Evolutionary conservation across 1,284 basidiomycete genomes (phyloP).

Genomic region (Ustilago lituana): DNA sequence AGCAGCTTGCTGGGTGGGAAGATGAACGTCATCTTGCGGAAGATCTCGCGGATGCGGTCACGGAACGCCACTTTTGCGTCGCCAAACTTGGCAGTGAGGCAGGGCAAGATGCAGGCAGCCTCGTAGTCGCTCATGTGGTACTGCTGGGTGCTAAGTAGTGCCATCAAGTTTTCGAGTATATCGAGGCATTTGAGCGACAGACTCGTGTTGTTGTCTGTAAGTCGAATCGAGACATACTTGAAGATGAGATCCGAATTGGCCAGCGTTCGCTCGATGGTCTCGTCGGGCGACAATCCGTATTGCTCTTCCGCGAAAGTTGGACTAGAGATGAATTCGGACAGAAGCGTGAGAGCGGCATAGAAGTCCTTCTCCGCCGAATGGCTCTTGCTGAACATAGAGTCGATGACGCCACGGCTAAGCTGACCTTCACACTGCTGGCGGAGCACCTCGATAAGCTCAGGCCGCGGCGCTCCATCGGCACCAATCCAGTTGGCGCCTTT

Average conservation of each 20-base stretch:
- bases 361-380: constrained; percentile 95
- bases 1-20: constrained; percentile 92
- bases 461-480: constrained; percentile 82
- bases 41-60: constrained; percentile 69
- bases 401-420: constrained; percentile 79
- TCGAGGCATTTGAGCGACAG: constrained; percentile 89
- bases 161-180: constrained; percentile 80
- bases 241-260: constrained; percentile 91
- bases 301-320: constrained; percentile 73
- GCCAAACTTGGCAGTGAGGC: constrained; percentile 82
- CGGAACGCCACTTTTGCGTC: constrained; percentile 70
- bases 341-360: constrained; percentile 79
- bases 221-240: constrained; percentile 91
- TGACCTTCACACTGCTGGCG: constrained; percentile 91
- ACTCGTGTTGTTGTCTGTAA: constrained; percentile 92
- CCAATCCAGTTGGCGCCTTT: constrained; percentile 70
- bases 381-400: constrained; percentile 84
- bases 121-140: constrained; percentile 89
- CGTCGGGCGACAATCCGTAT: constrained; percentile 72
- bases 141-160: constrained; percentile 76
- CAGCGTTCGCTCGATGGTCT: constrained; percentile 77
- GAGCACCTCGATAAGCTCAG: constrained; percentile 86
- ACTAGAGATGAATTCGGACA: constrained; percentile 77
- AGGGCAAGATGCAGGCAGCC: constrained; percentile 87
- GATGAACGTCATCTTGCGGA: constrained; percentile 64